phyloP scores from a whole-genome alignment of 2,329 filamentous ascomycete species.

The Pyrenophora tritici-repentis region DNA sequence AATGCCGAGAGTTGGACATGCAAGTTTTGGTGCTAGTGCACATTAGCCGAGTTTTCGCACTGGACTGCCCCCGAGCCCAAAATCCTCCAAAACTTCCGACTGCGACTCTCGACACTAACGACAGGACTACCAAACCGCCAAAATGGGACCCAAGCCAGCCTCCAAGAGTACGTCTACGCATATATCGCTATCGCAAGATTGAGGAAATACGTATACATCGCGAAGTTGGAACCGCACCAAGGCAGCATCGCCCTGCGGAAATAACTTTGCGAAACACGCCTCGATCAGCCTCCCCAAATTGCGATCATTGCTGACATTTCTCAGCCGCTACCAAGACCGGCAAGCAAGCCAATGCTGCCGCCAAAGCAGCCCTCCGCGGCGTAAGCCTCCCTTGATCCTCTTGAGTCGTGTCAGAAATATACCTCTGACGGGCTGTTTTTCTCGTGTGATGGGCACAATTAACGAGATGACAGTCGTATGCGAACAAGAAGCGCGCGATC shows the following conservation, averaged over 20 bases:
- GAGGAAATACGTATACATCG: slow-evolving; percentile 14
- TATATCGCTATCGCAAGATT: slow-evolving; percentile 14
- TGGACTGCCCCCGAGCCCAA: slow-evolving; percentile 9
- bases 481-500: slow-evolving; percentile 92
- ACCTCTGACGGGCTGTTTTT: slow-evolving; percentile 59
- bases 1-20: slow-evolving; percentile 23
- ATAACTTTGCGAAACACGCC: slow-evolving; percentile 28
- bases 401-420: slow-evolving; percentile 56
- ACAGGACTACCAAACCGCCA: slow-evolving; percentile 44
- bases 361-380: slow-evolving; percentile 95
- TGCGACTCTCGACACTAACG: slow-evolving; percentile 40
- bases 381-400: slow-evolving; percentile 64
- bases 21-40: slow-evolving; percentile 24
- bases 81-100: slow-evolving; percentile 23
- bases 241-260: slow-evolving; percentile 14
- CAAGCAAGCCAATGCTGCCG: slow-evolving; percentile 83
- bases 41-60: slow-evolving; percentile 23
- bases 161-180: slow-evolving; percentile 42
- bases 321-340: slow-evolving; percentile 65
- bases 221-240: slow-evolving; percentile 8
- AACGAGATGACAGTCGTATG: slow-evolving; percentile 62
- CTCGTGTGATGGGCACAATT: slow-evolving; percentile 45
- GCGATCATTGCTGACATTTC: slow-evolving; percentile 32
- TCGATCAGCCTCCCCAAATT: slow-evolving; percentile 20
- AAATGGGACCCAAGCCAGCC: slow-evolving; percentile 49